Evolutionary conservation across 2,329 filamentous ascomycete species (phyloP), one percentile per base, ranked within the genome.

Genomic region (Cladophialophora exuberans): DNA sequence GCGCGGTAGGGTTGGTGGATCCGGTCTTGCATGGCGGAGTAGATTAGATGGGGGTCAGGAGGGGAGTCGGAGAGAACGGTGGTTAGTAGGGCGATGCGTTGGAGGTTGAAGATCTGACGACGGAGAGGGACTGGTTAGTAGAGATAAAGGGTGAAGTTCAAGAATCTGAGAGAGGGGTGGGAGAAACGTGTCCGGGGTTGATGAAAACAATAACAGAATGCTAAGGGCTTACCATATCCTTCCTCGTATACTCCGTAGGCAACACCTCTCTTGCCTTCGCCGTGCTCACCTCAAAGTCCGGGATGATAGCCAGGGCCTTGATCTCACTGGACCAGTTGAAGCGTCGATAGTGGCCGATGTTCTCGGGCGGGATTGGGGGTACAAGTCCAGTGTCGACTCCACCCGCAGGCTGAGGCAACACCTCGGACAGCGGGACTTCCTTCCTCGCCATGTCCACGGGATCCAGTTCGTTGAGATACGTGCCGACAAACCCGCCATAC

Each of bases 1-100:
- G 94, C 87, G 50, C 94, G 87, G 77, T 99, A 97, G 38, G 91
- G 94, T 74, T 99, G 94, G 76, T 99, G 94, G 58, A 99, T 85
- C 75, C 92, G 96, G 78, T 99, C 94, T 76, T 97, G 94, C 94
- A 99, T 99, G 42, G 92, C 93, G 43, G 95, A 85, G 76, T 95
- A 95, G 71, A 99, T 99, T 73, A 96, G 87, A 66, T 95, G 87
- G 18, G 94, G 87, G 69, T 97, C 88, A 1, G 92, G 93, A 7
- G 94, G 93, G 6, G 89, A 93, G 70, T 90, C 87, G 61, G 92
- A 91, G 41, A 99, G 81, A 1, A 92, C 92, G 9, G 91, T 90
- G 26, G 93, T 92, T 10, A 99, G 82, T 45, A 99, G 82, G 2
- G 93, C 92, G 71, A 96, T 90, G 62, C 94, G 84, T 75, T 97